Evolutionary conservation across 73 alveolate species (phyloP).

Genomic region (Halteria grandinella): DNA sequence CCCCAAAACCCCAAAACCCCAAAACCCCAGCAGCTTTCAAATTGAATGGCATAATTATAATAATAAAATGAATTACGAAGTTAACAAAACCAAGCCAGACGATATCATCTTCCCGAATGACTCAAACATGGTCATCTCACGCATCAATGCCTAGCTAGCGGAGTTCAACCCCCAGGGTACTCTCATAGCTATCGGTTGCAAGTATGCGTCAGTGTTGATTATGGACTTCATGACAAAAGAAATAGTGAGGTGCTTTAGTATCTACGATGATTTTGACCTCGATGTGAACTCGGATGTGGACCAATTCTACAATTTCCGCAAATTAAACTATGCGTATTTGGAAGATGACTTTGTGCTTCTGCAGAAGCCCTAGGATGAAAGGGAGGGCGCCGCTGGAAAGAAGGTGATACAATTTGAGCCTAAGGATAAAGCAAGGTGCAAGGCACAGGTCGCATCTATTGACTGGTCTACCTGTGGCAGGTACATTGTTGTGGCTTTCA

Average conservation of each 20-base stretch:
- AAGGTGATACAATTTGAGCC: slow-evolving; percentile 52
- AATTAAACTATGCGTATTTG: slow-evolving; percentile 41
- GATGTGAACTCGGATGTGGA: slow-evolving; percentile 58
- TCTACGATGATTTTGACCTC: slow-evolving; percentile 38
- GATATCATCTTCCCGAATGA: slow-evolving; percentile 37
- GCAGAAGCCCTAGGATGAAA: slow-evolving; percentile 37
- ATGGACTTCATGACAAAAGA: slow-evolving; percentile 60
- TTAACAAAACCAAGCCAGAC: slow-evolving; percentile 4
- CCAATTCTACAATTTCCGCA: slow-evolving; percentile 43
- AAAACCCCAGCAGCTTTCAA: not conserved
- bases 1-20: slow-evolving; percentile 1
- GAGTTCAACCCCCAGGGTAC: slow-evolving; percentile 65
- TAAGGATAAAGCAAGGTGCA: slow-evolving; percentile 46
- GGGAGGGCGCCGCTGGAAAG: not conserved
- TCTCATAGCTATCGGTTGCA: slow-evolving; percentile 52
- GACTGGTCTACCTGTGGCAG: slow-evolving; percentile 61
- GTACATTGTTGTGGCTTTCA: slow-evolving; percentile 36
- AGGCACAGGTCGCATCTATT: slow-evolving; percentile 33
- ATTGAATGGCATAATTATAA: not conserved
- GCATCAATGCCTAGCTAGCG: slow-evolving; percentile 46
- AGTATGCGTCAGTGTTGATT: slow-evolving; percentile 43
- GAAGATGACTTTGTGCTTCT: slow-evolving; percentile 47
- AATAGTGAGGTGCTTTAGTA: slow-evolving; percentile 44
- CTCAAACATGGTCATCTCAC: slow-evolving; percentile 35
- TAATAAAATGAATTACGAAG: slow-evolving; percentile 32